Evolutionary conservation across 129 eudicot genomes (phyloP).

Genomic region (Centella asiatica): DNA sequence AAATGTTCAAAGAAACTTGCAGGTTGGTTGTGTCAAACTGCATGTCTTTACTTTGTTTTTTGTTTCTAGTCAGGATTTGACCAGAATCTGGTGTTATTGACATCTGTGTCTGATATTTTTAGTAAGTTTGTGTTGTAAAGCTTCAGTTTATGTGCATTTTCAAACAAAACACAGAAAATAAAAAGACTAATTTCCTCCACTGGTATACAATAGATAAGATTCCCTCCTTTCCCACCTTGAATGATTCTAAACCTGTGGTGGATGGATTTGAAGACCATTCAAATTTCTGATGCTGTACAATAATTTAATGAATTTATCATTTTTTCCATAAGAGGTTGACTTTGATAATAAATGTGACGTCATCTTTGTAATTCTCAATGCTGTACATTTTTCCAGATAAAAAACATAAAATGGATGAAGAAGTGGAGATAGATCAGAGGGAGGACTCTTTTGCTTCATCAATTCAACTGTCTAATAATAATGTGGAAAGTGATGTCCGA

Average conservation of each 20-base stretch:
- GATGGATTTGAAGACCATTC: no score
- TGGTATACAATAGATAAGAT: no score
- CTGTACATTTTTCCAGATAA: conserved; percentile 21
- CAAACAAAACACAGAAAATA: background rate
- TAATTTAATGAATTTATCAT: background rate
- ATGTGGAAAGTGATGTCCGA: conserved; percentile 9
- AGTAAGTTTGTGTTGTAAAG: background rate
- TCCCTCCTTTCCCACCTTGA: no score
- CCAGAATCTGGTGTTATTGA: background rate
- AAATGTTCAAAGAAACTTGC: conserved; percentile 41
- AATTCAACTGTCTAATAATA: background rate
- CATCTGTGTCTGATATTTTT: no score
- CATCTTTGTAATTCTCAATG: background rate
- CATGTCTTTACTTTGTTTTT: background rate
- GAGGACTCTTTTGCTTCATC: conserved; percentile 12
- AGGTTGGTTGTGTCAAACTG: conserved; percentile 20
- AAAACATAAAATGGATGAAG: conserved; percentile 9
- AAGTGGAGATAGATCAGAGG: conserved; percentile 12
- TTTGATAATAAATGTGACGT: no score
- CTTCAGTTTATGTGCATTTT: background rate
- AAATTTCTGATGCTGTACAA: no score
- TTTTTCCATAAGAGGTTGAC: no score
- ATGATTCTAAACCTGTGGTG: no score
- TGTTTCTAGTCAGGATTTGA: background rate
- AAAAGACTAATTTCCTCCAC: no score